These are phyloP conservation scores for Bathelium albidoporum DNA, from an alignment of 495 filamentous ascomycete species.

Conservation along the genomic window DNA sequence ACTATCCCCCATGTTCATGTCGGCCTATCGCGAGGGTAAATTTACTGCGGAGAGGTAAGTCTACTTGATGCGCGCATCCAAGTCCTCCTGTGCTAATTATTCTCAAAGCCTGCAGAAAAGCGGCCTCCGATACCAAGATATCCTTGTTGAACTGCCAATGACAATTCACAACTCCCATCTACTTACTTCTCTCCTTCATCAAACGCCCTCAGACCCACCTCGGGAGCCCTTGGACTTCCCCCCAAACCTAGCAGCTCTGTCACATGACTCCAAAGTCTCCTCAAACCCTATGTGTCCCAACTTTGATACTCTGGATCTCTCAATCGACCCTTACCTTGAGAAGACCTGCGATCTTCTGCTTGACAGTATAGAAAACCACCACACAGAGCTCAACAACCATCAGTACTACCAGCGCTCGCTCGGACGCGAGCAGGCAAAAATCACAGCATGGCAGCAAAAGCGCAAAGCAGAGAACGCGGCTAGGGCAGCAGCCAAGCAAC, in stretches of 20 bases:
- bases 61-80: neutral
- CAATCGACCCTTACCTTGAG: slow-evolving; percentile 96
- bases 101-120: slow-evolving; percentile 70
- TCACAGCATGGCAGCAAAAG: slow-evolving; percentile 90
- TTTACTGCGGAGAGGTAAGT: slow-evolving; percentile 88
- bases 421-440: slow-evolving; percentile 92
- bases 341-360: slow-evolving; percentile 93
- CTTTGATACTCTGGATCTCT: slow-evolving; percentile 75
- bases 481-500: slow-evolving; percentile 75
- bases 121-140: slow-evolving; percentile 85
- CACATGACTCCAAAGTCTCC: slow-evolving; percentile 38
- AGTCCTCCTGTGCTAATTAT: slow-evolving; percentile 20
- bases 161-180: slow-evolving; percentile 94
- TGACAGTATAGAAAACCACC: slow-evolving; percentile 92
- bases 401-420: slow-evolving; percentile 96
- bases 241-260: slow-evolving; percentile 62
- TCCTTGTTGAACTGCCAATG: slow-evolving; percentile 84
- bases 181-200: slow-evolving; percentile 87
- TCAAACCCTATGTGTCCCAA: slow-evolving; percentile 69
- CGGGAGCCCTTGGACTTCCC: slow-evolving; percentile 57
- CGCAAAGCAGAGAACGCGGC: slow-evolving; percentile 87
- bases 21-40: slow-evolving; percentile 88
- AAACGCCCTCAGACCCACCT: slow-evolving; percentile 55
- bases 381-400: slow-evolving; percentile 97
- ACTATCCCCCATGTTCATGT: slow-evolving; percentile 79